These are phyloP conservation scores for Aquilaria sinensis DNA, from an alignment of 345 rosid genomes.

Conservation along the genomic window DNA sequence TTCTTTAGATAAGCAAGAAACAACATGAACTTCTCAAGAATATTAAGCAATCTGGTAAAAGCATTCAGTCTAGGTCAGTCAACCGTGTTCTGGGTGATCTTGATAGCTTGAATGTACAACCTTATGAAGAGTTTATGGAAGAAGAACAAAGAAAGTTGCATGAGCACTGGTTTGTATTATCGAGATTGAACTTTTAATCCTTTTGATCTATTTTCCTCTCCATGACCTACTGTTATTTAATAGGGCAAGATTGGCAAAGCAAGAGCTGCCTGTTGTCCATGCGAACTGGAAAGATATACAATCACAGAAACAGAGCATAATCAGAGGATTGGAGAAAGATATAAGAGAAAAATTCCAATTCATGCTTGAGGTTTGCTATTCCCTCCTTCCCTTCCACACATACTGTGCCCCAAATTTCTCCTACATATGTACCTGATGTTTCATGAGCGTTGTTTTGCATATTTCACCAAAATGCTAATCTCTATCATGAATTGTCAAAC, in stretches of 20 bases:
- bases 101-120: constrained; percentile 59
- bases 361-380: constrained; percentile 42
- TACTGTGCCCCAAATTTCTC: not conserved
- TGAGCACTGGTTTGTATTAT: constrained; percentile 67
- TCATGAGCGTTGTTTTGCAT: constrained; percentile 5
- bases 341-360: constrained; percentile 36
- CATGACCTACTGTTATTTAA: constrained; percentile 13
- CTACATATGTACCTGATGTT: not conserved
- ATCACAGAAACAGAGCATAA: constrained; percentile 39
- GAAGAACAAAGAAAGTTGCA: constrained; percentile 81
- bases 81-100: constrained; percentile 68
- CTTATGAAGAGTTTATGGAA: constrained; percentile 83
- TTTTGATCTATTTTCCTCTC: constrained; percentile 11
- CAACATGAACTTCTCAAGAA: constrained; percentile 82
- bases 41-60: constrained; percentile 83
- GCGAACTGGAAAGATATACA: constrained; percentile 56
- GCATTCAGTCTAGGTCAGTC: constrained; percentile 68
- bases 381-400: not conserved
- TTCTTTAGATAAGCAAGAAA: constrained; percentile 88
- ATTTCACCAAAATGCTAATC: not conserved
- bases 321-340: constrained; percentile 56
- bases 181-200: constrained; percentile 16
- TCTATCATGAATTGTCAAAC: no score
- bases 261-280: constrained; percentile 69
- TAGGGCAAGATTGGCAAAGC: constrained; percentile 65